Evolutionary conservation across 2,329 filamentous ascomycete species (phyloP), one percentile per base, ranked within the genome.

Genomic region (Paraphoma chrysanthemicola): DNA sequence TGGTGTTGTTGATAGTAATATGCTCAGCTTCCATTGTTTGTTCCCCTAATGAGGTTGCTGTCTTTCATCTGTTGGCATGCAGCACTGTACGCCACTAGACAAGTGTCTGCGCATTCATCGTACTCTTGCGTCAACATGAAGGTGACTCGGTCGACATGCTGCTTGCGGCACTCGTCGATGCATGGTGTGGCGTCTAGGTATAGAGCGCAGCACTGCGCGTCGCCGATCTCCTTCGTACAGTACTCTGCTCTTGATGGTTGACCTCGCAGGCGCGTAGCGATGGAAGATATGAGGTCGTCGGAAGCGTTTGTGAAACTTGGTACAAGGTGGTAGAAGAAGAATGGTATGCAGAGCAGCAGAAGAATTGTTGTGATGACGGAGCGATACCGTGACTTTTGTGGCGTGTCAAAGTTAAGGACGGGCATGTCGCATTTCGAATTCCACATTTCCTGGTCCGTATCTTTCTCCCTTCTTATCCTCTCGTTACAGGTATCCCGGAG

Each of bases 111-210:
- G 52, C 71, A 74, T n/a, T 60, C 52, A 3, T 71, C 70, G 38
- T 69, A 74, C 45, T 70, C 69, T n/a, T 57, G 47, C 1, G 66
- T 72, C 18, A 67, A 18, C 3, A 44, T 28, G n/a, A 65, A 62
- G 2, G 68, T 71, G 51, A 67, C 63, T n/a, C 71, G 57, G 41
- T 74, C 68, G 12, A 71, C 23, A 47, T 60, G 60, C 10, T 54
- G 18, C 39, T 67, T 67, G 14, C 68, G 55, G 49, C 71, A 74
- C 49, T 69, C 63, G 48, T 72, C 66, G 2, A 70, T 43, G 33
- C 71, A 74, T 0, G 70, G 70, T 18, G 66, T 52, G 8, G 69
- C 71, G n/a, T 57, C 48, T 18, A 67, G 57, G 44, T 66, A 69
- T 6, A 74, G 50, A 3, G 55, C 56, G 48, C 71, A 73, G 47